Percentiles rank a stretch among this genome's conserved stretches.
Evolutionary conservation across 75 land plant genomes (phyloP).

Genomic region (Azolla pinnata): DNA sequence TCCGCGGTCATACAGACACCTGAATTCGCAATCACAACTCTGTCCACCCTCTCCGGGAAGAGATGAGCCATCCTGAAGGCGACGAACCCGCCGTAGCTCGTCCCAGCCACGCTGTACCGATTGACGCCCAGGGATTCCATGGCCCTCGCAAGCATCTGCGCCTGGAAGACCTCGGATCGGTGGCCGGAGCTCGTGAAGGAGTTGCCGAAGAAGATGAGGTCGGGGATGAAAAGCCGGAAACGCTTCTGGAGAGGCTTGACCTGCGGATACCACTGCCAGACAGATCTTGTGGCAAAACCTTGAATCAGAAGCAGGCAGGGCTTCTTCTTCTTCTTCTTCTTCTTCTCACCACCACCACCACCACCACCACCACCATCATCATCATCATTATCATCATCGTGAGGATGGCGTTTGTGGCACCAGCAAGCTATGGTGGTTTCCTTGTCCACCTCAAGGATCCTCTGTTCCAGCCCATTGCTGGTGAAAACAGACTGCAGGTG

Average conservation of each 20-base stretch:
- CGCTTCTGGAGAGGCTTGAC: conserved; percentile 11
- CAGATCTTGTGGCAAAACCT: conserved; percentile 21
- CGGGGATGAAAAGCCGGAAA: conserved; percentile 20
- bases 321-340: neutral
- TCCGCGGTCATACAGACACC: conserved; percentile 30
- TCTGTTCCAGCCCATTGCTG: neutral
- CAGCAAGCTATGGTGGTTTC: neutral
- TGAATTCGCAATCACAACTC: conserved; percentile 74
- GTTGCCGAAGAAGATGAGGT: conserved; percentile 27
- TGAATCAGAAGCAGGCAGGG: conserved; percentile 20
- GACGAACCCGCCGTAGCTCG: conserved; percentile 90
- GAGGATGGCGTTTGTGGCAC: no score
- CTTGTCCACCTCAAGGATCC: neutral
- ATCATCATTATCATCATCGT: no score
- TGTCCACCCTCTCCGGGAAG: conserved; percentile 43
- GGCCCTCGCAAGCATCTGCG: conserved; percentile 34
- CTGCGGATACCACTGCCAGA: conserved; percentile 23
- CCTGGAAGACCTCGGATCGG: conserved; percentile 63
- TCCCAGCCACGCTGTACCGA: conserved; percentile 40
- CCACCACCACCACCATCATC: no score
- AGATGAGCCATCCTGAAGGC: conserved; percentile 57
- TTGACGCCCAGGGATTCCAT: conserved; percentile 33
- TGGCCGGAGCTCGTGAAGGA: conserved; percentile 12
- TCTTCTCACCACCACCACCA: no score
- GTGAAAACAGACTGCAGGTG: neutral